Base-by-base conservation (phyloP, 495 filamentous ascomycete genomes). In the Penicillium canescens region DNA sequence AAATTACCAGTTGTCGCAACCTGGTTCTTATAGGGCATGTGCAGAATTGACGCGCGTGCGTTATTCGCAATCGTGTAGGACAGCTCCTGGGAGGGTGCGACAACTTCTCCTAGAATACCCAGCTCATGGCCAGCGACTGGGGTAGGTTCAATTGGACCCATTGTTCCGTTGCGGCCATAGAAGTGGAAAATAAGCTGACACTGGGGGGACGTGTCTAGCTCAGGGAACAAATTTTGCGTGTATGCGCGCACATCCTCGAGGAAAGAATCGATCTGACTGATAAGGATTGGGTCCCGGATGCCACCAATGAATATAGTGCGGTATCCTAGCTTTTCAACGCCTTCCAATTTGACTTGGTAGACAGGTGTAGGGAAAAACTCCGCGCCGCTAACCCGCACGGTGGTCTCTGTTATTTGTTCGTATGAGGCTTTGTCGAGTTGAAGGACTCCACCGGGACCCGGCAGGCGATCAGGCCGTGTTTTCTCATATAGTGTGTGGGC, bases 401-500 rank as follows among this genome's bases (percentile, higher is more conserved):
- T 72, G 13, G 64, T 56, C 0, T 70, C 63, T 37, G 76, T 69
- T 2, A 79, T 57, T 42, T 76, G 68, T 48, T 70, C 64, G 44
- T 76, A 79, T 0, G 52, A 67, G 2, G 70, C 58, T 1, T 52
- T 33, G 12, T 62, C 67, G 3, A 82, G 60, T 35, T 74, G 57
- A 1, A 82, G 65, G 26, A 53, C 54, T 13, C 78, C 79, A 1
- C 79, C 79, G 7, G 79, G 79, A 0, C 78, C 78, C 14, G 62
- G 51, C 6, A 79, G 62, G 1, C 67, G 36, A 63, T 80, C 77
- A 0, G 79, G 76, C 28, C 76, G 59, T 2, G 72, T 60, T 52
- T 80, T 82, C 57, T 82, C 77, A 35, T 81, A 81, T 36, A 82
- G 64, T 1, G 78, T 72, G 50, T 81, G 78, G 0, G 78, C 75